Conservation (phyloP, 2,329 filamentous ascomycete species). For the Clonostachys rosea region DNA sequence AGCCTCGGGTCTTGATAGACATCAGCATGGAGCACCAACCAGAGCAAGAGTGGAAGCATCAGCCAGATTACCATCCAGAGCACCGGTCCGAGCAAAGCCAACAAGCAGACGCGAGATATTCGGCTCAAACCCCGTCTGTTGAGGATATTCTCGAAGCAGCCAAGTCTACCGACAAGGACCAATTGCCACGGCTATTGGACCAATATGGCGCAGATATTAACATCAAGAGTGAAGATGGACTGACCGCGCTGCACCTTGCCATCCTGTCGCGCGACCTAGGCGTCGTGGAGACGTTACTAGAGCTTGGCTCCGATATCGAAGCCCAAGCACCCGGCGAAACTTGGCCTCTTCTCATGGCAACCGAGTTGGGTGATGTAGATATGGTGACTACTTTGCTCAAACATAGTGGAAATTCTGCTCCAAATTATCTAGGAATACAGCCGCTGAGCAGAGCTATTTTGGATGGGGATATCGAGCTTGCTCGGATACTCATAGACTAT, state of each 20-base stretch:
- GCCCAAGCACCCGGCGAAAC: not conserved
- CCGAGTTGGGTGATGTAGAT: not conserved
- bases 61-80: too few species aligned
- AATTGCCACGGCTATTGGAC: not conserved
- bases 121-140: too few species aligned
- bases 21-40: too few species aligned
- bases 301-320: not conserved
- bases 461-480: not conserved
- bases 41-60: too few species aligned
- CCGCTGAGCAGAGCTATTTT: not conserved
- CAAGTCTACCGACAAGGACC: too few species aligned
- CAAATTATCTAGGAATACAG: not conserved
- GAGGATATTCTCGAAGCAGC: too few species aligned
- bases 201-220: not conserved
- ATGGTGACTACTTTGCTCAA: not conserved
- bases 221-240: not conserved
- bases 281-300: not conserved
- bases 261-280: not conserved
- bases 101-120: too few species aligned
- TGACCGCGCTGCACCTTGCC: not conserved
- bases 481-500: not conserved
- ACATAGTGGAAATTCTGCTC: not conserved
- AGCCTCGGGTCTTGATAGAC: too few species aligned
- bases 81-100: too few species aligned
- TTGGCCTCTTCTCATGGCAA: not conserved